phyloP scores from a whole-genome alignment of 116 monocot genomes.

The Zostera marina region DNA sequence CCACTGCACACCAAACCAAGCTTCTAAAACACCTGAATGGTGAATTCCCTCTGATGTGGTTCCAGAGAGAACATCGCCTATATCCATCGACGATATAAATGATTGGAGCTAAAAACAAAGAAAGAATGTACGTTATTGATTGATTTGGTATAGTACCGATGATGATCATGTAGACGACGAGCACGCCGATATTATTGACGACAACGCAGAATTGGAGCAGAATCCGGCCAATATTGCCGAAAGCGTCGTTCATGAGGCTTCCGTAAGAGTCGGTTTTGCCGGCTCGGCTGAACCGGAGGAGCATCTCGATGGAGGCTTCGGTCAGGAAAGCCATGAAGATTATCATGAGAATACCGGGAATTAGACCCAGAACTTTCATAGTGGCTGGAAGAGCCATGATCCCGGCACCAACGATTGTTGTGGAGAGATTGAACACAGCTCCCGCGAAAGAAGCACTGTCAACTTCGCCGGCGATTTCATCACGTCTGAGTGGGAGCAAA shows the following conservation, averaged over 20 bases:
- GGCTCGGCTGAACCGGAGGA: constrained; percentile 45
- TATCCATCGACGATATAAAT: neutral
- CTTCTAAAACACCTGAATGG: constrained; percentile 75
- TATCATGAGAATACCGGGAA: constrained; percentile 55
- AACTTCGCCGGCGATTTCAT: constrained; percentile 27
- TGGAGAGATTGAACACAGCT: constrained; percentile 73
- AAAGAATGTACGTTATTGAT: no score
- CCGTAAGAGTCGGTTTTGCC: constrained; percentile 51
- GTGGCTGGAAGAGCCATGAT: constrained; percentile 76
- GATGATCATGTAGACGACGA: constrained; percentile 84
- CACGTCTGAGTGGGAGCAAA: constrained; percentile 28
- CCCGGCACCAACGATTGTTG: constrained; percentile 74
- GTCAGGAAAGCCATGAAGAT: constrained; percentile 48
- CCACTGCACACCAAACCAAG: constrained; percentile 84
- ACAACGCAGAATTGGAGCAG: constrained; percentile 48
- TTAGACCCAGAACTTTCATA: constrained; percentile 59
- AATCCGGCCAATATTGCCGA: constrained; percentile 46
- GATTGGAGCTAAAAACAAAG: no score
- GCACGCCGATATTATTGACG: constrained; percentile 46
- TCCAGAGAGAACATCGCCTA: constrained; percentile 96
- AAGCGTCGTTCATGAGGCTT: constrained; percentile 63
- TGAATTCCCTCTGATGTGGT: constrained; percentile 57
- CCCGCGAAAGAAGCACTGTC: constrained; percentile 63
- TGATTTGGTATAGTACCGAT: no score
- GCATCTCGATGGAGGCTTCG: constrained; percentile 51